phyloP scores from a whole-genome alignment of 1,284 basidiomycete genomes.

The Melampsora larici-populina region DNA sequence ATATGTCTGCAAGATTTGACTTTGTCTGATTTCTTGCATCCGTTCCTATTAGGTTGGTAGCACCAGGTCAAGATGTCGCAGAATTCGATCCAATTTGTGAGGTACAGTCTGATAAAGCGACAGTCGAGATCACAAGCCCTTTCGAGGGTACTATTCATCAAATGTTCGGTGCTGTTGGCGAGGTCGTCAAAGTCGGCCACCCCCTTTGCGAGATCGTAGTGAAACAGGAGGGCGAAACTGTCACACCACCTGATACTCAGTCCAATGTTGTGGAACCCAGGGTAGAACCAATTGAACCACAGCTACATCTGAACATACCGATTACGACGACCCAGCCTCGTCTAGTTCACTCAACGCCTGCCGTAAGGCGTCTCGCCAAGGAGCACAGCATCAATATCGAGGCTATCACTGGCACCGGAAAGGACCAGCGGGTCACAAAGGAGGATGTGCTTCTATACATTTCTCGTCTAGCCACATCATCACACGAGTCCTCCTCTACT shows the following conservation, averaged over 20 bases:
- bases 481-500: neutral
- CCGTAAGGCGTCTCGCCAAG: constrained; percentile 71
- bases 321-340: neutral
- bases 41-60: constrained; percentile 60
- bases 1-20: neutral
- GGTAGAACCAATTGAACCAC: neutral
- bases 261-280: neutral
- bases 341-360: constrained; percentile 67
- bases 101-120: constrained; percentile 90
- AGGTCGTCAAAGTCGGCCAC: constrained; percentile 79
- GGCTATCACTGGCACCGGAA: constrained; percentile 67
- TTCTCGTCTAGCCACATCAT: neutral
- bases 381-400: constrained; percentile 63
- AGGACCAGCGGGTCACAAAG: constrained; percentile 70
- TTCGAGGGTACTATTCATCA: constrained; percentile 73
- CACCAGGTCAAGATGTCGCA: constrained; percentile 62
- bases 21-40: neutral
- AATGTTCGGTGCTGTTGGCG: constrained; percentile 73
- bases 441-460: constrained; percentile 60
- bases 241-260: constrained; percentile 1
- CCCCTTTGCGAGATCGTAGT: constrained; percentile 79
- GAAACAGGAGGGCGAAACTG: constrained; percentile 59
- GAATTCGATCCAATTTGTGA: constrained; percentile 86
- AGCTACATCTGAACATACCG: neutral
- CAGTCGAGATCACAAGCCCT: constrained; percentile 87